Percentiles rank a stretch among this genome's conserved stretches.
phyloP scores from a whole-genome alignment of 2,329 filamentous ascomycete genomes.

The Ophiostoma montium region DNA sequence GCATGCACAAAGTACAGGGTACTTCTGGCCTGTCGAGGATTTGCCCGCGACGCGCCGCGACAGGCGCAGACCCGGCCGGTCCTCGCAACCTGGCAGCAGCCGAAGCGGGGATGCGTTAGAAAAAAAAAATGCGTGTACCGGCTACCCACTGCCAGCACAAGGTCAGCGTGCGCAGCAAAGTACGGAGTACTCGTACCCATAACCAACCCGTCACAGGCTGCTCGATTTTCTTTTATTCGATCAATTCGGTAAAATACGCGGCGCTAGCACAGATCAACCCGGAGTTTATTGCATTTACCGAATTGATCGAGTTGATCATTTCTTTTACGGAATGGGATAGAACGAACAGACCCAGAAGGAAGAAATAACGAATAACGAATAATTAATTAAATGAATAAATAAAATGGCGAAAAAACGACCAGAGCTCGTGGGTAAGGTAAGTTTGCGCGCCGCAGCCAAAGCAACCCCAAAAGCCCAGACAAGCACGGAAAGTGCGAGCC shows the following conservation, averaged over 20 bases:
- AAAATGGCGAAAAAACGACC: neutral
- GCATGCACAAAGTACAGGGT: neutral
- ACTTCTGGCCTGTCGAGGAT: neutral
- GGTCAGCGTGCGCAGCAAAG: neutral
- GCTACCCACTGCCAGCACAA: neutral
- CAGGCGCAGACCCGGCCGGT: neutral
- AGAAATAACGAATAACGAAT: conserved; percentile 2
- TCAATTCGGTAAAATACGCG: conserved; percentile 2
- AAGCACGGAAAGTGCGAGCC: conserved; percentile 10
- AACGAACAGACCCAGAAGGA: neutral
- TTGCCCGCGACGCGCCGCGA: neutral
- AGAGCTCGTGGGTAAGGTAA: conserved; percentile 16
- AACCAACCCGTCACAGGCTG: neutral
- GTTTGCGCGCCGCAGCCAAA: conserved; percentile 13
- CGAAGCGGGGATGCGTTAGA: neutral
- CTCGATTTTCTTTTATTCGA: too few species aligned
- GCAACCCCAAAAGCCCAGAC: conserved; percentile 13
- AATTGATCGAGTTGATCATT: neutral
- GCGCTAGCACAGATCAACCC: neutral
- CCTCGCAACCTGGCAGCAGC: neutral
- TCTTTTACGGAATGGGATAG: neutral
- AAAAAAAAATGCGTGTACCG: neutral
- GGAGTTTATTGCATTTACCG: neutral
- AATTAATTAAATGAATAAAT: neutral
- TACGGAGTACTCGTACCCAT: neutral